Evolutionary conservation across 305 asterid genomes (phyloP).

Genomic region (Fraxinus greggii): DNA sequence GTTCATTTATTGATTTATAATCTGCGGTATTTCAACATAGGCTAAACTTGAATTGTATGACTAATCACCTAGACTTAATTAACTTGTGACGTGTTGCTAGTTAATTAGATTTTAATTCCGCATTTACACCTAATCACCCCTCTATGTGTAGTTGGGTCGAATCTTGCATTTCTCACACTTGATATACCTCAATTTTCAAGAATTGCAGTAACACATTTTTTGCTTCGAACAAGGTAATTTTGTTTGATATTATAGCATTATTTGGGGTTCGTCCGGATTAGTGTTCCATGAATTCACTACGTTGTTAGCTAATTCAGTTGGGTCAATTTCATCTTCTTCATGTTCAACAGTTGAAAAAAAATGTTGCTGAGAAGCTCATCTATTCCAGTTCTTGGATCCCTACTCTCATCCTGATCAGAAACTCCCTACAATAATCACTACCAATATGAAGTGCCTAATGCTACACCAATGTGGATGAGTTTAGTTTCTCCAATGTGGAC

Average conservation of each 20-base stretch:
- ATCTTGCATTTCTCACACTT: no score
- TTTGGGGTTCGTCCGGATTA: neutral
- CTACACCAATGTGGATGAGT: slow-evolving; percentile 44
- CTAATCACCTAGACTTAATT: no score
- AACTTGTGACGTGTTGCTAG: no score
- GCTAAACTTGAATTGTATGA: no score
- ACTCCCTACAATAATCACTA: slow-evolving; percentile 39
- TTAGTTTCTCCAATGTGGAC: slow-evolving; percentile 27
- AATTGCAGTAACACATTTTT: neutral
- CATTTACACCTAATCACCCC: no score
- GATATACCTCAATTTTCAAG: neutral
- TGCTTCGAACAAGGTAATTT: neutral
- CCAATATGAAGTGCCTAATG: slow-evolving; percentile 30
- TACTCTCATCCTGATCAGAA: slow-evolving; percentile 55
- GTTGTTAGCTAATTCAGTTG: neutral
- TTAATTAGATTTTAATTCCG: no score
- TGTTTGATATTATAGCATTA: neutral
- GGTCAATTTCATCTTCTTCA: neutral
- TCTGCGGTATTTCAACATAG: no score
- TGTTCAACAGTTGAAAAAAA: neutral
- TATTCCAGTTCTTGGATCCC: slow-evolving; percentile 77
- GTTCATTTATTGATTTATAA: no score
- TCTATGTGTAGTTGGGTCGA: no score
- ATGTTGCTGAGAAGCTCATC: slow-evolving; percentile 85
- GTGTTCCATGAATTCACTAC: neutral